Percentiles rank a stretch among this genome's conserved stretches.
These are phyloP conservation scores for Taiozyma sp. DNA, from an alignment of 1,139 yeast genomes.

Conservation along the genomic window DNA sequence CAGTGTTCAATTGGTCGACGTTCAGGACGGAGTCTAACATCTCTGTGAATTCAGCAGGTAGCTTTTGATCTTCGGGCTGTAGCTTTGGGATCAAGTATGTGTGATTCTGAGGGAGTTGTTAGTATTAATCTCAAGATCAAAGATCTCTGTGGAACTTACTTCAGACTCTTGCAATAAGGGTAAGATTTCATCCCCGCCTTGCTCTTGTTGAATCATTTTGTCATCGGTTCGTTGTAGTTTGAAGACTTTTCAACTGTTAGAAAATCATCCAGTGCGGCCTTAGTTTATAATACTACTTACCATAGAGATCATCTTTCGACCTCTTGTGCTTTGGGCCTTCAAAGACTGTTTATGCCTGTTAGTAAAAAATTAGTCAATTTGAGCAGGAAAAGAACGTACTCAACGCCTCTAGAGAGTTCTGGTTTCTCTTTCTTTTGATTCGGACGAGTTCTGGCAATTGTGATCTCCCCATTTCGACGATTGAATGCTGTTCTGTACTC, in stretches of 20 bases:
- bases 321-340: conserved; percentile 27
- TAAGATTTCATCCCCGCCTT: conserved; percentile 16
- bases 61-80: conserved; percentile 37
- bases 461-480: conserved; percentile 10
- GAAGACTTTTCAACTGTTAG: conserved; percentile 37
- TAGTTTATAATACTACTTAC: conserved; percentile 2
- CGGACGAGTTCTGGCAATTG: conserved; percentile 57
- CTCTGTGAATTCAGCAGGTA: conserved; percentile 61
- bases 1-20: conserved; percentile 16
- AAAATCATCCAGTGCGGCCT: conserved; percentile 4
- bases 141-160: conserved; percentile 1
- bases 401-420: conserved; percentile 84
- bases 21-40: conserved; percentile 59
- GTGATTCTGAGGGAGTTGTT: conserved; percentile 29
- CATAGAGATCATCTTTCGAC: conserved; percentile 18
- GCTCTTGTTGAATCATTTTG: conserved; percentile 19
- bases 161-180: conserved; percentile 22
- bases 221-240: conserved; percentile 63
- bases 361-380: conserved; percentile 2
- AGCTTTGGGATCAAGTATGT: conserved; percentile 25
- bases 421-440: conserved; percentile 79
- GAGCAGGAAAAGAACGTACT: conserved; percentile 28
- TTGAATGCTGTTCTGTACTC: background rate
- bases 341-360: conserved; percentile 26
- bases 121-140: conserved; percentile 2